phyloP scores from a whole-genome alignment of 306 rosid species.

The Vigna hirtella region DNA sequence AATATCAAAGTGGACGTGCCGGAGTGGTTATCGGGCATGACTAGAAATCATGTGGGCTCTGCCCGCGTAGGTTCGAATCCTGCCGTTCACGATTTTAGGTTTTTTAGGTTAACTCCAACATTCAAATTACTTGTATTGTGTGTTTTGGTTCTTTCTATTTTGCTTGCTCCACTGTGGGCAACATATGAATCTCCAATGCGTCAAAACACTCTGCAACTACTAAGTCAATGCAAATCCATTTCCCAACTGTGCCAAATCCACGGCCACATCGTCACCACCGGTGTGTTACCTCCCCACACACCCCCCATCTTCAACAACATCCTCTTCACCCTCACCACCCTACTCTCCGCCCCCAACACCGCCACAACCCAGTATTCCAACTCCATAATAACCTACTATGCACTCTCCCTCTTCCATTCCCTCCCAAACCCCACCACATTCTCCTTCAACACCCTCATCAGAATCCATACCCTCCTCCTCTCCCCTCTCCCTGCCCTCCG shows the following conservation, averaged over 20 bases:
- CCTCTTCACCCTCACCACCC: constrained; percentile 53
- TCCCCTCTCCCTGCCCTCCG: constrained; percentile 61
- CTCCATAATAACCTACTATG: constrained; percentile 43
- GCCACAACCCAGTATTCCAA: not conserved
- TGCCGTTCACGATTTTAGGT: constrained; percentile 48
- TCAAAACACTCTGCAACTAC: constrained; percentile 23
- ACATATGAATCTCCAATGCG: not conserved
- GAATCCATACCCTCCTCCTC: constrained; percentile 66
- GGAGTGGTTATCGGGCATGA: constrained; percentile 89
- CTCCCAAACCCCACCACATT: constrained; percentile 69
- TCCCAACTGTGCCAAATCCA: constrained; percentile 66
- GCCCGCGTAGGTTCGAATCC: constrained; percentile 86
- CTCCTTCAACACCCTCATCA: constrained; percentile 69
- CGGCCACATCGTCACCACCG: constrained; percentile 52
- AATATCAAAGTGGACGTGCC: constrained; percentile 49
- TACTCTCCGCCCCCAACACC: constrained; percentile 27
- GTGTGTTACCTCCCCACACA: constrained; percentile 41
- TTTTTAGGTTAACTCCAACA: too few species aligned
- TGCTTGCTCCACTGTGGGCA: too few species aligned
- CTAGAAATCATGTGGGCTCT: constrained; percentile 82
- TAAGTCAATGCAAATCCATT: constrained; percentile 59
- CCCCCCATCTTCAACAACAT: constrained; percentile 42
- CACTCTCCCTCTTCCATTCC: constrained; percentile 59
- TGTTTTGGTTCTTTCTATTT: not conserved
- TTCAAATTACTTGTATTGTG: not conserved